Evolutionary conservation across 768 basidiomycete species (phyloP), one percentile per base, ranked within the genome.

Genomic region (Strobilomyces dryophilus): DNA sequence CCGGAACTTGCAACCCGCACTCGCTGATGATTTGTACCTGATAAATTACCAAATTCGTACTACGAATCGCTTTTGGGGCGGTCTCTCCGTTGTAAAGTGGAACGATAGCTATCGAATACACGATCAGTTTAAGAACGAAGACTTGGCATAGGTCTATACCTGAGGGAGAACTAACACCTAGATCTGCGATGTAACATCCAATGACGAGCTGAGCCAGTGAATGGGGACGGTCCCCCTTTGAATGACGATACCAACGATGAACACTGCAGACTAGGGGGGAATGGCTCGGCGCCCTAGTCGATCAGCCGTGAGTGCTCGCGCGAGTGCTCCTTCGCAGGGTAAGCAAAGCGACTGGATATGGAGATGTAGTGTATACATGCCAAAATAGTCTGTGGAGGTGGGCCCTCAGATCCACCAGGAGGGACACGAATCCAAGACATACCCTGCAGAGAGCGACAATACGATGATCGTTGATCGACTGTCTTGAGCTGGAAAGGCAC

Each of bases 391-490:
- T 79, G 40, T 27, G 27, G 5, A 27, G 24, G 15, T 34, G 6
- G 5, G 12, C 11, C 8, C 11, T 34, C 12, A 34, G 32, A 10
- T 34, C 8, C 8, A 34, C 32, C 10, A 34, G 12, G 9, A 10
- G 31, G 10, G 31, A 31, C 32, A 34, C 8, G 6, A 34, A 34
- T 18, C 8, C 3, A 40, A 5, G 8, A 35, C 47, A 31, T 63
- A 83, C 83, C 87, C 87, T 26, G 86, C 88, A 18, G 86, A 89
- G 7, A 90, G 73, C 4, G 89, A 75, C 8, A 87, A 90, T 0
- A 88, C 88, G 49, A 90, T 90, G 46, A 89, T 85, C 0, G 85
- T n/a, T n/a, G n/a, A n/a, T n/a, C n/a, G n/a, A 85, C 61, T 89
- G 85, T 34, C 86, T 74, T 24, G 80, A 79, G 53, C 79, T 78